Conservation (phyloP, 2,329 filamentous ascomycete genomes). For the Neobulgaria alba region DNA sequence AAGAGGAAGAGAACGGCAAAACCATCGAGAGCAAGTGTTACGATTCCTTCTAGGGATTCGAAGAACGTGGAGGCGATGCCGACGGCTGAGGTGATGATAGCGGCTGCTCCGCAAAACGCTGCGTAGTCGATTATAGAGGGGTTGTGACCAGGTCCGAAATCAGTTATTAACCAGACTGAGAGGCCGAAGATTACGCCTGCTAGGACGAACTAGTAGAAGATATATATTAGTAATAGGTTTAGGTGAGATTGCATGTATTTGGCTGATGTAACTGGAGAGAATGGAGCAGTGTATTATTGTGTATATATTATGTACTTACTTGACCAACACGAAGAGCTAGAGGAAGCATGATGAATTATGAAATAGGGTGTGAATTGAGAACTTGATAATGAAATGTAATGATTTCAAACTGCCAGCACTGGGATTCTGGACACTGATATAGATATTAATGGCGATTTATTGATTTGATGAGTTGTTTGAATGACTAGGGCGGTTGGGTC, state of each 20-base stretch:
- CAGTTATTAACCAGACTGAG: conserved; percentile 19
- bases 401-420: too few relatives aligned
- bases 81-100: conserved; percentile 14
- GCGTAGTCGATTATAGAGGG: conserved; percentile 20
- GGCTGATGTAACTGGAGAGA: too few relatives aligned
- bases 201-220: too few relatives aligned
- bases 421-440: too few relatives aligned
- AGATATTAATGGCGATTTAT: too few relatives aligned
- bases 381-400: too few relatives aligned
- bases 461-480: too few relatives aligned
- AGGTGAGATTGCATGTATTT: too few relatives aligned
- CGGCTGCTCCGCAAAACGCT: conserved; percentile 21
- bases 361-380: not conserved
- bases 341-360: not conserved
- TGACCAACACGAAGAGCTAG: conserved; percentile 8
- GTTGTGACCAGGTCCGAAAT: conserved; percentile 14
- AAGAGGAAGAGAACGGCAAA: conserved; percentile 22
- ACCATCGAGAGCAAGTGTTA: conserved; percentile 18
- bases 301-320: conserved; percentile 3
- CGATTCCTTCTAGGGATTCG: conserved; percentile 18
- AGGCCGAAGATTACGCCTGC: conserved; percentile 18
- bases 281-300: too few relatives aligned
- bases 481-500: too few relatives aligned
- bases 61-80: conserved; percentile 19
- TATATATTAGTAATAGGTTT: too few relatives aligned